Evolutionary conservation across 2,329 filamentous ascomycete genomes (phyloP).

Genomic region (Alternaria sp.): DNA sequence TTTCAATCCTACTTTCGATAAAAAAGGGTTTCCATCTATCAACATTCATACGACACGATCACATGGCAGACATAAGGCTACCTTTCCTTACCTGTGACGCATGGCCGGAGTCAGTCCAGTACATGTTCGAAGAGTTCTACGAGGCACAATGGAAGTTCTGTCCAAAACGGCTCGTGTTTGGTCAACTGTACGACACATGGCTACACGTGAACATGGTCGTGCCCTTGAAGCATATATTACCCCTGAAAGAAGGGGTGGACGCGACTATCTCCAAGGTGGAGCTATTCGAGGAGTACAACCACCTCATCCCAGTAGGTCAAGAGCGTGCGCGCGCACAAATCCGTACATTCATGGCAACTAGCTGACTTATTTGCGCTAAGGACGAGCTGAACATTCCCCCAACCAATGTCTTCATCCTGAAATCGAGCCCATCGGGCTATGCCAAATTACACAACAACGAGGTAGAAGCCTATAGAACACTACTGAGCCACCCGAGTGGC

Average conservation of each 20-base stretch:
- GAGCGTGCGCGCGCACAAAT: background rate
- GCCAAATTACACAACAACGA: constrained; percentile 20
- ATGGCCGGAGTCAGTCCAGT: background rate
- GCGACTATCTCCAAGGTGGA: constrained; percentile 12
- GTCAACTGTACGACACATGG: background rate
- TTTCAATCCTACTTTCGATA: constrained; percentile 22
- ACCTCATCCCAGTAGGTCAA: background rate
- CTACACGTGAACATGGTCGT: constrained; percentile 6
- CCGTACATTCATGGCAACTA: rapidly evolving
- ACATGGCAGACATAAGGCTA: constrained; percentile 12
- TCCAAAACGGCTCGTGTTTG: background rate
- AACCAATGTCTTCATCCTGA: constrained; percentile 20
- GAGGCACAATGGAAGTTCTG: constrained; percentile 24
- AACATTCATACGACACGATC: constrained; percentile 5
- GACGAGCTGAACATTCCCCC: background rate
- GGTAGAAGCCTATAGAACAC: constrained; percentile 9
- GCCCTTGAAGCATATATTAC: constrained; percentile 2
- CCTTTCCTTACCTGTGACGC: constrained; percentile 9
- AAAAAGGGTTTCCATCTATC: constrained; percentile 8
- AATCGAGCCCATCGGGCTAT: constrained; percentile 14
- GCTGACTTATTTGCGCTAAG: background rate
- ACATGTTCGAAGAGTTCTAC: constrained; percentile 16
- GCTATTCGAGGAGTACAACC: constrained; percentile 16
- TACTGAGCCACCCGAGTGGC: background rate
- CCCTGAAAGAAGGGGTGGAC: background rate